Conservation (phyloP, 495 filamentous ascomycete genomes). For the Lasiosphaeria miniovina region DNA sequence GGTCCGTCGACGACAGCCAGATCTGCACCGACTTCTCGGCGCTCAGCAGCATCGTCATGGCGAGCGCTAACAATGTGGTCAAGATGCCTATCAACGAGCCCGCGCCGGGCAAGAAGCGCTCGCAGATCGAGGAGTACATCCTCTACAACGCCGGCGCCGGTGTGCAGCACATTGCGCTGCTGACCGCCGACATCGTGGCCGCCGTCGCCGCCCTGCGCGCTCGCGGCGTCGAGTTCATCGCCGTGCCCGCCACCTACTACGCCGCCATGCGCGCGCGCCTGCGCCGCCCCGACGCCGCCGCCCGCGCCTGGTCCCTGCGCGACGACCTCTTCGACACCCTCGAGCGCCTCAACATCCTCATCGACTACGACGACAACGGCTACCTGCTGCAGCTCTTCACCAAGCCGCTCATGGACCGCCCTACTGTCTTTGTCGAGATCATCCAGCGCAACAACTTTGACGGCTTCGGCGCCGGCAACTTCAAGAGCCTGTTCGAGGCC, state of each 20-base stretch:
- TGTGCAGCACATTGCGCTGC: slow-evolving; percentile 88
- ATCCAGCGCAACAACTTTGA: slow-evolving; percentile 84
- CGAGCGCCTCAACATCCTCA: slow-evolving; percentile 71
- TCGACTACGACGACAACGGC: slow-evolving; percentile 88
- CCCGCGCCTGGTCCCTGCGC: slow-evolving; percentile 51
- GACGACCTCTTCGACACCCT: slow-evolving; percentile 71
- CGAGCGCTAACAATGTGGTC: slow-evolving; percentile 68
- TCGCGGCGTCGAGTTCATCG: slow-evolving; percentile 85
- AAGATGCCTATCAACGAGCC: slow-evolving; percentile 99
- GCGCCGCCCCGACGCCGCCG: slow-evolving; percentile 49
- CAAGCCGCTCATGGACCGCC: slow-evolving; percentile 87
- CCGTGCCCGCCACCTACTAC: slow-evolving; percentile 79
- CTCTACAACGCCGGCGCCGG: slow-evolving; percentile 81
- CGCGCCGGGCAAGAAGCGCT: slow-evolving; percentile 76
- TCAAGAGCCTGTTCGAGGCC: slow-evolving; percentile 88
- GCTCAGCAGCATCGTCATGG: slow-evolving; percentile 82
- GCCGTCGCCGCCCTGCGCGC: slow-evolving; percentile 70
- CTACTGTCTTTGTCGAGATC: slow-evolving; percentile 92
- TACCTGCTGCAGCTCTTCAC: slow-evolving; percentile 87
- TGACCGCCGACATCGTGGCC: slow-evolving; percentile 72
- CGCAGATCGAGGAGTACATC: slow-evolving; percentile 91
- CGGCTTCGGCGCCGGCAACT: slow-evolving; percentile 92
- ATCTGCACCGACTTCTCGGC: slow-evolving; percentile 89
- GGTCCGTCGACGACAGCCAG: slow-evolving; percentile 84
- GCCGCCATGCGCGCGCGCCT: slow-evolving; percentile 68